Percentiles rank a stretch among this genome's conserved stretches.
phyloP scores from a whole-genome alignment of 148 eudicot species.

The Diospyros lotus region DNA sequence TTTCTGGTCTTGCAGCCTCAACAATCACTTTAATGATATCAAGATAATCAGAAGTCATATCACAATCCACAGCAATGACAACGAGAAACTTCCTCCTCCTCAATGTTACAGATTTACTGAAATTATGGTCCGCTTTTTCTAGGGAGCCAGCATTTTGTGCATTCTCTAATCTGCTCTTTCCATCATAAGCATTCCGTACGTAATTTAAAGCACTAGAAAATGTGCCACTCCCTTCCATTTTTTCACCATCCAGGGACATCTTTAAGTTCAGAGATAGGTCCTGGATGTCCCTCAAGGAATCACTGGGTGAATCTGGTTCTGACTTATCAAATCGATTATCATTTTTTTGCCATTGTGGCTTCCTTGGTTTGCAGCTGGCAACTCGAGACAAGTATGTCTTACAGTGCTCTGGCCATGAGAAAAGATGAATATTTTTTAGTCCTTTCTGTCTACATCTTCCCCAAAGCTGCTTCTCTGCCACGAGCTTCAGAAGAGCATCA shows the following conservation, averaged over 20 bases:
- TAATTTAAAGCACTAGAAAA: slow-evolving; percentile 27
- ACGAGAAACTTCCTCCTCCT: slow-evolving; percentile 57
- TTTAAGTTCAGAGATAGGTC: slow-evolving; percentile 76
- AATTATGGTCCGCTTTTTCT: slow-evolving; percentile 43
- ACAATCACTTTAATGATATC: slow-evolving; percentile 44
- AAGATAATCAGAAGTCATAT: slow-evolving; percentile 36
- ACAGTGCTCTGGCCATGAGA: slow-evolving; percentile 91
- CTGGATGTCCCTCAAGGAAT: slow-evolving; percentile 78
- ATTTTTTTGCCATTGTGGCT: slow-evolving; percentile 72
- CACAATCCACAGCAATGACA: slow-evolving; percentile 69
- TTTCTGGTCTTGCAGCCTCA: slow-evolving; percentile 36
- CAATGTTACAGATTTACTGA: slow-evolving; percentile 50
- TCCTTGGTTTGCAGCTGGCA: slow-evolving; percentile 73
- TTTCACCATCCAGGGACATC: slow-evolving; percentile 78
- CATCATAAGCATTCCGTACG: slow-evolving; percentile 24
- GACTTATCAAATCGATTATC: slow-evolving; percentile 47
- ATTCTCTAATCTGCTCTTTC: slow-evolving; percentile 50
- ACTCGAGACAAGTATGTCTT: slow-evolving; percentile 69
- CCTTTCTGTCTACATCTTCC: slow-evolving; percentile 73
- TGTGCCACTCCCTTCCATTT: slow-evolving; percentile 38
- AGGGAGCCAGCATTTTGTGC: slow-evolving; percentile 30
- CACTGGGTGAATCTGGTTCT: slow-evolving; percentile 73
- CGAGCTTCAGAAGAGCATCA: slow-evolving; percentile 79
- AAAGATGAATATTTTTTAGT: slow-evolving; percentile 81
- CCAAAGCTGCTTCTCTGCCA: slow-evolving; percentile 86